These are phyloP conservation scores for Rhynchosporium graminicola DNA, from an alignment of 2,329 filamentous ascomycete species.

Conservation along the genomic window DNA sequence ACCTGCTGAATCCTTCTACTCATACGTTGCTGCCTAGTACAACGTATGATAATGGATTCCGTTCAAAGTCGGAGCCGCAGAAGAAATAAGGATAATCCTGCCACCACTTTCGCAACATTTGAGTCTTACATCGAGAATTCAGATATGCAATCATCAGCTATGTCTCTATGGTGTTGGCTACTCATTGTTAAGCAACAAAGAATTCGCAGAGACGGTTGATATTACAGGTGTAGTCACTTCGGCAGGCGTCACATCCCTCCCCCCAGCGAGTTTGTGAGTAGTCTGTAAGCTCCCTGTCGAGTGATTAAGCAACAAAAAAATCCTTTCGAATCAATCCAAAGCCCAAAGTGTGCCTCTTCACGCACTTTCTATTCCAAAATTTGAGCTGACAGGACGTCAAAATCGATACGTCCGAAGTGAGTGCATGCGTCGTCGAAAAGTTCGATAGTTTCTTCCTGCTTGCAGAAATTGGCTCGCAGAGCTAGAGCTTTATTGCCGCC, in stretches of 20 bases:
- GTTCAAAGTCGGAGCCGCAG: slow-evolving; percentile 49
- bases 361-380: slow-evolving; percentile 47
- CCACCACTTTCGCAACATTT: slow-evolving; percentile 69
- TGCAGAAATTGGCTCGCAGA: slow-evolving; percentile 59
- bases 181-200: slow-evolving; percentile 74
- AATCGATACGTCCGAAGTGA: slow-evolving; percentile 29
- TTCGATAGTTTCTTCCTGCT: slow-evolving; percentile 39
- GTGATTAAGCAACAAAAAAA: too few species aligned
- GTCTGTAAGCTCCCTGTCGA: too few species aligned
- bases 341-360: slow-evolving; percentile 35
- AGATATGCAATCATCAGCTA: background rate
- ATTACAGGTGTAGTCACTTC: slow-evolving; percentile 51
- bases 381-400: slow-evolving; percentile 22
- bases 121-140: slow-evolving; percentile 18
- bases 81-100: slow-evolving; percentile 69
- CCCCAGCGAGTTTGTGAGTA: background rate
- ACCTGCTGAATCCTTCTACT: slow-evolving; percentile 73
- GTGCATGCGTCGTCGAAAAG: slow-evolving; percentile 28
- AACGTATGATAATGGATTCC: slow-evolving; percentile 70
- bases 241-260: slow-evolving; percentile 49
- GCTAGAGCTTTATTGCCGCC: slow-evolving; percentile 54
- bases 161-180: slow-evolving; percentile 35
- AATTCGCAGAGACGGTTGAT: slow-evolving; percentile 69
- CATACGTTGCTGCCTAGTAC: slow-evolving; percentile 76
- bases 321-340: slow-evolving; percentile 13